Percentiles rank a stretch among this genome's conserved stretches.
These are phyloP conservation scores for Aspergillus bombycis DNA, from an alignment of 2,329 filamentous ascomycete genomes.

Conservation along the genomic window DNA sequence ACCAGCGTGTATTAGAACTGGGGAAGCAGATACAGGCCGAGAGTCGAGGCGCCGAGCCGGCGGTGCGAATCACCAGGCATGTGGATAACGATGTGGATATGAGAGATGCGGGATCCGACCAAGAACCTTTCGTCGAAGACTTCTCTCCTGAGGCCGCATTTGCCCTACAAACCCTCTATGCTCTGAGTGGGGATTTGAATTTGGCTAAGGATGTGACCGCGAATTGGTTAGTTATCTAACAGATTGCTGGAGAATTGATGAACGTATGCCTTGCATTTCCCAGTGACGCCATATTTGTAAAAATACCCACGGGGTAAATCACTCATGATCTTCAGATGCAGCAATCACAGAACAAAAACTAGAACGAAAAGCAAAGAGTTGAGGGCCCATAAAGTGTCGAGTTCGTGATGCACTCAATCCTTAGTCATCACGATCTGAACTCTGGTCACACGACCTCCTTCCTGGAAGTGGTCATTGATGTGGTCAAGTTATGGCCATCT, in stretches of 20 bases:
- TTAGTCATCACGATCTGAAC: background rate
- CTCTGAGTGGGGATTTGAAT: slow-evolving; percentile 64
- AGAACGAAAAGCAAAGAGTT: too few relatives aligned
- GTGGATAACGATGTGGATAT: slow-evolving; percentile 44
- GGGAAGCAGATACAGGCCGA: slow-evolving; percentile 48
- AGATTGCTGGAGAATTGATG: background rate
- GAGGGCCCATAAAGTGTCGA: too few relatives aligned
- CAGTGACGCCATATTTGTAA: background rate
- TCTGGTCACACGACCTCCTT: background rate
- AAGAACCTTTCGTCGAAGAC: slow-evolving; percentile 52
- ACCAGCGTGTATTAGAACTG: slow-evolving; percentile 61
- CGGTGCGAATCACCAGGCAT: slow-evolving; percentile 38
- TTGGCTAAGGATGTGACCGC: slow-evolving; percentile 65
- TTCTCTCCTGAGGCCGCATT: slow-evolving; percentile 73
- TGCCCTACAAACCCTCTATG: slow-evolving; percentile 70
- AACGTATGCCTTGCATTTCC: background rate
- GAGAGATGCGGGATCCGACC: slow-evolving; percentile 19
- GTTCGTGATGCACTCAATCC: too few relatives aligned
- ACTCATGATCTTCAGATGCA: too few relatives aligned
- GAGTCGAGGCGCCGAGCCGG: slow-evolving; percentile 21
- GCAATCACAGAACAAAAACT: too few relatives aligned
- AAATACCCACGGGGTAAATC: too few relatives aligned
- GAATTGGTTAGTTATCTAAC: slow-evolving; percentile 56
- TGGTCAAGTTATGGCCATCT: too few relatives aligned
- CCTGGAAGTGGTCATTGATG: background rate